These are phyloP conservation scores for Candida boidinii DNA, from an alignment of 805 yeast species.

Conservation along the genomic window DNA sequence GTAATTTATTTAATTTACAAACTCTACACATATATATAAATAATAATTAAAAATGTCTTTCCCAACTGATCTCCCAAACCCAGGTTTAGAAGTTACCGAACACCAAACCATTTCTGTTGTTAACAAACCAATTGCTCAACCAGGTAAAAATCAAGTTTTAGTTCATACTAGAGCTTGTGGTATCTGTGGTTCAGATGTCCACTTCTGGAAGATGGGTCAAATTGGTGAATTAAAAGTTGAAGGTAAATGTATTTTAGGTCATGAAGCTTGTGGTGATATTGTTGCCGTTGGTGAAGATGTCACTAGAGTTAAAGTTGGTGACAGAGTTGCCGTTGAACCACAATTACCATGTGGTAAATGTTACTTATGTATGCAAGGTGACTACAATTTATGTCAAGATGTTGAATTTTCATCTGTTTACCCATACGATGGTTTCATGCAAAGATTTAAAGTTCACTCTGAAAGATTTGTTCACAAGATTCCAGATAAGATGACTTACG, in stretches of 20 bases:
- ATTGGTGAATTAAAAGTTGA: constrained; percentile 40
- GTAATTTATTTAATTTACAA: no score
- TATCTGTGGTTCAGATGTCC: constrained; percentile 70
- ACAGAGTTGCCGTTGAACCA: constrained; percentile 44
- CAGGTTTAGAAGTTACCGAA: constrained; percentile 14
- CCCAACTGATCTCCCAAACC: constrained; percentile 4
- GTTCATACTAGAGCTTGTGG: constrained; percentile 60
- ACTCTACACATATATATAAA: no score
- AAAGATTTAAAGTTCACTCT: constrained; percentile 25
- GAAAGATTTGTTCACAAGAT: constrained; percentile 26
- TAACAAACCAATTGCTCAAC: constrained; percentile 13
- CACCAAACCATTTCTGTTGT: constrained; percentile 11
- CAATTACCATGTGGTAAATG: constrained; percentile 41
- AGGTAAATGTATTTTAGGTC: constrained; percentile 33
- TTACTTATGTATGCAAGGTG: constrained; percentile 29
- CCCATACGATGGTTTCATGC: constrained; percentile 32
- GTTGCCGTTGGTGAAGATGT: constrained; percentile 43
- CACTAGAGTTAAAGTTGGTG: constrained; percentile 33
- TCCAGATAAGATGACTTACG: constrained; percentile 35
- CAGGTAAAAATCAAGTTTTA: constrained; percentile 35
- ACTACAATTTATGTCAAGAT: constrained; percentile 30
- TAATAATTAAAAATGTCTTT: neutral
- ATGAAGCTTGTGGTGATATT: constrained; percentile 38
- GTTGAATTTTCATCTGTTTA: constrained; percentile 29
- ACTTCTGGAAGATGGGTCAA: constrained; percentile 57